A percentile compares a stretch with the other conserved stretches of the same genome.
These are phyloP conservation scores for Backusella tuberculispora DNA, from an alignment of 192 early-diverging fungal species.

Conservation along the genomic window DNA sequence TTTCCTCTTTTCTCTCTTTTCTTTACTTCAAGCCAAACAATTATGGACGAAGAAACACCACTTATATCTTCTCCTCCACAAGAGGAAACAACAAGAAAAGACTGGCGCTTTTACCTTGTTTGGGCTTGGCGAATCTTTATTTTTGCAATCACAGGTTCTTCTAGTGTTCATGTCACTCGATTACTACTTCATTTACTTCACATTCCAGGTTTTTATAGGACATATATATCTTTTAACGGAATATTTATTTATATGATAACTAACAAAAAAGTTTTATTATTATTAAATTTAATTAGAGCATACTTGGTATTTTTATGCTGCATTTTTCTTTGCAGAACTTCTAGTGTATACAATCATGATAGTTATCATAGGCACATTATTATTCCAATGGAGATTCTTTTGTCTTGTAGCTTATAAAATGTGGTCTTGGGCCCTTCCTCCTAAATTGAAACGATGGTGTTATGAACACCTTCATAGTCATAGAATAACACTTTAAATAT, in stretches of 20 bases:
- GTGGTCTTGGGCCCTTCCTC: constrained; percentile 23
- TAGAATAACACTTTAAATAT: constrained; percentile 1
- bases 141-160: constrained; percentile 24
- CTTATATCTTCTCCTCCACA: neutral
- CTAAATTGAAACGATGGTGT: neutral
- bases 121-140: constrained; percentile 20
- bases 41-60: neutral
- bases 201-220: constrained; percentile 4
- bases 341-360: constrained; percentile 23
- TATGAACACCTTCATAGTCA: neutral
- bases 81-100: neutral
- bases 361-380: constrained; percentile 21
- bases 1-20: neutral
- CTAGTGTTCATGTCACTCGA: constrained; percentile 23
- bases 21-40: neutral
- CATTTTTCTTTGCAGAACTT: constrained; percentile 4
- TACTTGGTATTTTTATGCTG: neutral
- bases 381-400: constrained; percentile 17
- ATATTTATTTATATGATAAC: neutral
- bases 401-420: neutral
- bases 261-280: too few relatives aligned
- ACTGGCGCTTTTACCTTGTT: neutral
- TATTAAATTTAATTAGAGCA: neutral
- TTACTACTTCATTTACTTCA: neutral
- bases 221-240: neutral